These are phyloP conservation scores for Monosporozyma aquatica DNA, from an alignment of 805 yeast genomes.

Conservation along the genomic window DNA sequence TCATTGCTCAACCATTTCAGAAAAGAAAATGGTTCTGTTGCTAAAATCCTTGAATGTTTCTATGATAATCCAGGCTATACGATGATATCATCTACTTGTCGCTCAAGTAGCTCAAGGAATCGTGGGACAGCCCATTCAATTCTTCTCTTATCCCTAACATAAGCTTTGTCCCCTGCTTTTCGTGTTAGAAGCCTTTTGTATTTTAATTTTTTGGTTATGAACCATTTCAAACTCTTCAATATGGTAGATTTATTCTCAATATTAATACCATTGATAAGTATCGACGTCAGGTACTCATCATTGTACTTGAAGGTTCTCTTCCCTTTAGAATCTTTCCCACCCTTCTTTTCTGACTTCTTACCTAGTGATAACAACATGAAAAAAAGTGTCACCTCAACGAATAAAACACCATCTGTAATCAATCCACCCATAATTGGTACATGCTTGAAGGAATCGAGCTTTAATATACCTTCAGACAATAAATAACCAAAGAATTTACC, in stretches of 20 bases:
- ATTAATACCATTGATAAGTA: conserved; percentile 17
- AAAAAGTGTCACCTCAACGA: conserved; percentile 65
- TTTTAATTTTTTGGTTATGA: conserved; percentile 21
- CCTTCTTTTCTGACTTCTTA: conserved; percentile 45
- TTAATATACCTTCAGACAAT: conserved; percentile 62
- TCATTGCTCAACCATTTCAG: background rate
- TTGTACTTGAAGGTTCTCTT: conserved; percentile 22
- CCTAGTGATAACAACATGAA: conserved; percentile 58
- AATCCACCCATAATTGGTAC: conserved; percentile 65
- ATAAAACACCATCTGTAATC: conserved; percentile 50
- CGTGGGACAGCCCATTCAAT: conserved; percentile 23
- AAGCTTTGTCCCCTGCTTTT: conserved; percentile 13
- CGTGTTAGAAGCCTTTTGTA: conserved; percentile 18
- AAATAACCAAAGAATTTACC: conserved; percentile 77
- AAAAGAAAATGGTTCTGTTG: too few relatives aligned
- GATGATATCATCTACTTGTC: conserved; percentile 11
- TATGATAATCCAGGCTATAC: conserved; percentile 3
- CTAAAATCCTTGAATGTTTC: too few relatives aligned
- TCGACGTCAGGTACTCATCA: conserved; percentile 22
- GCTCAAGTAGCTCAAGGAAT: conserved; percentile 10
- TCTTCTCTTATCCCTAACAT: conserved; percentile 26
- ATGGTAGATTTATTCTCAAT: conserved; percentile 22
- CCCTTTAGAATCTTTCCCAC: conserved; percentile 17
- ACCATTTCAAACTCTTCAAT: conserved; percentile 29
- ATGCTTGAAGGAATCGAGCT: conserved; percentile 63